Evolutionary conservation across 176 grass and related monocot species (phyloP), one percentile per base, ranked within the genome.

Genomic region (Pharus latifolius): DNA sequence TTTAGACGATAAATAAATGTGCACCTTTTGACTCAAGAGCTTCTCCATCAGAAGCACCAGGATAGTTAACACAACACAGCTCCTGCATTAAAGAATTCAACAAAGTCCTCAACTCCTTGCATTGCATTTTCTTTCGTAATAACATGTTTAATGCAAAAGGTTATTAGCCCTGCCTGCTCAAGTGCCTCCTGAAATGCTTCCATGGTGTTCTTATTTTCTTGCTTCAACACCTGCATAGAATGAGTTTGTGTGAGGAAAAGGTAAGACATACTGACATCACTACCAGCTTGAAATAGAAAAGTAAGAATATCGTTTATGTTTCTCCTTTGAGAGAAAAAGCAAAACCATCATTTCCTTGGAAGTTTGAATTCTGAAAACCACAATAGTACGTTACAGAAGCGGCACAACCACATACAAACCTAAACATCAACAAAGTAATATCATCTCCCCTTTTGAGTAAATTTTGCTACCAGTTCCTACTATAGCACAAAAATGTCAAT

Each of bases 171-270:
- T 76, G 95, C 96, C 90, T 91, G 72, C 20, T 88, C 54, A 62
- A 99, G 60, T 14, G 78, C 68, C 69, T 91, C 87, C 66, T 49
- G 67, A 49, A 95, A 88, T 78, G 42, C 57, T 83, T 91, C 82
- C 44, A 67, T 84, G 42, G 67, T 58, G 12, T 54, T 84, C 38
- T 81, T 84, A 72, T 83, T 86, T 85, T 99, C 82, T 81, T 75
- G 74, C 79, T 99, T 91, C 57, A 91, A 65, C 60, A 79, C 50
- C 95, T 99, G 57, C 42, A 78, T 37, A 64, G 43, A 59, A 79
- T 84, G 29, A 84, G 62, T 28, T 67, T 16, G 67, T 68, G 41
- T 49, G 38, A 45, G 25, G 75, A 66, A 76, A 72, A 78, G 4
- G 2, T 15, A 60, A 46, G 24, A n/a, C 49, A 41, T 16, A 64